These are phyloP conservation scores for Syncephalastrum sp. DNA, from an alignment of 371 early-diverging fungal genomes.

Conservation along the genomic window DNA sequence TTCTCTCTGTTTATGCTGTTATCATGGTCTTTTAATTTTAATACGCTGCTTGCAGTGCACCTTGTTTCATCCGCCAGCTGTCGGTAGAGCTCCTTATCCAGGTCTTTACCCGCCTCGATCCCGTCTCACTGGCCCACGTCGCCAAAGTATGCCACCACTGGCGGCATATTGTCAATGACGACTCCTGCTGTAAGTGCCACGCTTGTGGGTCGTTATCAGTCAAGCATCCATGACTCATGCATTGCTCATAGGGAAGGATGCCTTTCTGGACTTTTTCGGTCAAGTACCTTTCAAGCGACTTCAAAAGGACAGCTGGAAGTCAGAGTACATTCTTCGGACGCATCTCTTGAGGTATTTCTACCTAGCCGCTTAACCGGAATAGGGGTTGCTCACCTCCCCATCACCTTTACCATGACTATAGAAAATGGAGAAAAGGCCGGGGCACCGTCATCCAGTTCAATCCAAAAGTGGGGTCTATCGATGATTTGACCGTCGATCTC, in stretches of 20 bases:
- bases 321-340: constrained; percentile 48
- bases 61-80: constrained; percentile 38
- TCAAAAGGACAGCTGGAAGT: constrained; percentile 45
- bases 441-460: constrained; percentile 40
- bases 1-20: too few species aligned
- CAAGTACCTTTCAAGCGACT: constrained; percentile 39
- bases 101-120: constrained; percentile 49
- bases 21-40: background rate
- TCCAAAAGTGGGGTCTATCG: constrained; percentile 42
- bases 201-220: background rate
- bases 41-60: constrained; percentile 19
- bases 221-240: background rate
- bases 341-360: constrained; percentile 38
- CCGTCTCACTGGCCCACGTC: constrained; percentile 31
- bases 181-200: constrained; percentile 43
- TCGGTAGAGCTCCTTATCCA: constrained; percentile 46
- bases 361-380: too few species aligned
- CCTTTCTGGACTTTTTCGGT: constrained; percentile 49
- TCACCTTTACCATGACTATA: constrained; percentile 6
- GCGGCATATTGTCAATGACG: constrained; percentile 47
- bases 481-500: constrained; percentile 38
- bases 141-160: constrained; percentile 46
- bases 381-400: too few species aligned
- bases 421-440: constrained; percentile 51
- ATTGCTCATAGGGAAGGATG: constrained; percentile 38